Evolutionary conservation across 768 basidiomycete genomes (phyloP).

Genomic region (Panaeolus papilionaceus): DNA sequence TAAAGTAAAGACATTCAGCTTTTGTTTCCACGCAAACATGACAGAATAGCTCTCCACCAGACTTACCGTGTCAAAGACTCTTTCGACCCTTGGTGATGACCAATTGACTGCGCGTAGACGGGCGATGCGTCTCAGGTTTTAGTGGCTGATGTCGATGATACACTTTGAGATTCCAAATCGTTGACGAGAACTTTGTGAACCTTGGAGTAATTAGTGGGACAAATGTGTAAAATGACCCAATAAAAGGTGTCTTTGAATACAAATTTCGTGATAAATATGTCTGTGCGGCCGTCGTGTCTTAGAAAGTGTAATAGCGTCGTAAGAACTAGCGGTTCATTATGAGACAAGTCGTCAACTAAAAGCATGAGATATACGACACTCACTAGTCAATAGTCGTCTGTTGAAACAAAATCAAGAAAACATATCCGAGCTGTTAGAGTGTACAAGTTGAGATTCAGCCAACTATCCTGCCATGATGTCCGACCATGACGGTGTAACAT

Average conservation of each 20-base stretch:
- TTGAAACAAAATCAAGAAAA: conserved; percentile 10
- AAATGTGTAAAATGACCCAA: not conserved
- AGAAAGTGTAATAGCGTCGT: conserved; percentile 3
- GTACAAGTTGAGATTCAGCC: not conserved
- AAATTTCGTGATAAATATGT: conserved; percentile 11
- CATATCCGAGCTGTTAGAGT: not conserved
- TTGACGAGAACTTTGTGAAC: not conserved
- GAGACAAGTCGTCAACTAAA: not conserved
- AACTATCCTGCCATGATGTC: not conserved
- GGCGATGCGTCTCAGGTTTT: not conserved
- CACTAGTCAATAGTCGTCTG: conserved; percentile 6
- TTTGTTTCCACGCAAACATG: conserved; percentile 1
- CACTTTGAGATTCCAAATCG: not conserved
- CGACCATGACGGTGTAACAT: conserved; percentile 10
- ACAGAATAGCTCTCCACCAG: not conserved
- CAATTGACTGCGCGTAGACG: not conserved
- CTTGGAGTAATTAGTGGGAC: not conserved
- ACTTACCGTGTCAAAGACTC: conserved; percentile 7
- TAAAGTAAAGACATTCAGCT: not conserved
- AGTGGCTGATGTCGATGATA: conserved; percentile 2
- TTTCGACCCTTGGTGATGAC: conserved; percentile 11
- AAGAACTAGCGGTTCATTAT: conserved; percentile 9
- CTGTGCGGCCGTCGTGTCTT: conserved; percentile 13
- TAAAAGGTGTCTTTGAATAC: not conserved
- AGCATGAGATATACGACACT: not conserved